Evolutionary conservation across 805 yeast genomes (phyloP).

Genomic region (Pichia deserticola): DNA sequence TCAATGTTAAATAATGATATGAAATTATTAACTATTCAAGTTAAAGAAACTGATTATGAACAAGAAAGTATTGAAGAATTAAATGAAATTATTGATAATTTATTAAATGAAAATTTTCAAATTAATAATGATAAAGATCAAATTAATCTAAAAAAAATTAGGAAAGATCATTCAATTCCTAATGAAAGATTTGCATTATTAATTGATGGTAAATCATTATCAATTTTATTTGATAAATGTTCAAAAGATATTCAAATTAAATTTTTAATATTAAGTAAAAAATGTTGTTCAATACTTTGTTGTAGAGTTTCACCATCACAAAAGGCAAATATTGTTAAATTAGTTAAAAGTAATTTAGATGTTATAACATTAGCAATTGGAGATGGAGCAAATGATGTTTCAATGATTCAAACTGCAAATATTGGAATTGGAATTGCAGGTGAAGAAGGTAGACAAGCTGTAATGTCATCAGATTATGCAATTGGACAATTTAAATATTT

Average conservation of each 20-base stretch:
- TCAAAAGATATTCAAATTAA: conserved; percentile 34
- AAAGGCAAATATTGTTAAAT: conserved; percentile 64
- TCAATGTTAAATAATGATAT: conserved; percentile 59
- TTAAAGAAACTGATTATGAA: not conserved
- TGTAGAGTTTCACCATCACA: conserved; percentile 83
- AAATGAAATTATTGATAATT: conserved; percentile 6
- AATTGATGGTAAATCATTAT: conserved; percentile 64
- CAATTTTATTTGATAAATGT: conserved; percentile 16
- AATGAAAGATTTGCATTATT: conserved; percentile 49
- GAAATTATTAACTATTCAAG: conserved; percentile 57
- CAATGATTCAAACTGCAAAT: conserved; percentile 83
- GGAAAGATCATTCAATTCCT: conserved; percentile 59
- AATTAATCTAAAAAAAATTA: conserved; percentile 42
- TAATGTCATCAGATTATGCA: conserved; percentile 79
- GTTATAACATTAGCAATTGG: conserved; percentile 81
- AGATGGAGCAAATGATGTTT: conserved; percentile 83
- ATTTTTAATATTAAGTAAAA: conserved; percentile 65
- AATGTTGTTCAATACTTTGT: conserved; percentile 71
- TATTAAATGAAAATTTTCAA: conserved; percentile 17
- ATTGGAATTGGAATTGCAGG: conserved; percentile 86
- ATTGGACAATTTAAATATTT: conserved; percentile 71
- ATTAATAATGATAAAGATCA: conserved; percentile 10
- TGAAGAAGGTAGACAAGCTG: conserved; percentile 82
- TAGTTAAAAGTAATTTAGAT: conserved; percentile 55
- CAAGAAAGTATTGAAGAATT: conserved; percentile 14